A percentile compares a stretch with the other conserved stretches of the same genome.
phyloP scores from a whole-genome alignment of 805 yeast species.

The Tetrapisispora iriomotensis region DNA sequence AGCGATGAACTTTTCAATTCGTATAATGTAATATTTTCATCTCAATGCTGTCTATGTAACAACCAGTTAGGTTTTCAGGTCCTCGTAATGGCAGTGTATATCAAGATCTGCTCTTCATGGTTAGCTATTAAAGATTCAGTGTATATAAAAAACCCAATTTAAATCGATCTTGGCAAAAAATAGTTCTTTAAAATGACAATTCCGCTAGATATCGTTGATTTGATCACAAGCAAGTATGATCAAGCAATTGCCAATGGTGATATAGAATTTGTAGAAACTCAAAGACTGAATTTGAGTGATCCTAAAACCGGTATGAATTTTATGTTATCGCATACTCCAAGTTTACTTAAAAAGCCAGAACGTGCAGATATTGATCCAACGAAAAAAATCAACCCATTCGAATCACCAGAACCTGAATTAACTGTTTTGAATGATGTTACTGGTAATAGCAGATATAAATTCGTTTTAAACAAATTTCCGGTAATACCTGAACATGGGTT shows the following conservation, averaged over 20 bases:
- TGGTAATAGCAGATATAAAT: conserved; percentile 37
- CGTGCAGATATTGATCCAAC: conserved; percentile 18
- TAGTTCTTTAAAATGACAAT: conserved; percentile 14
- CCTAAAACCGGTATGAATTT: conserved; percentile 26
- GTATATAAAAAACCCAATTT: no score
- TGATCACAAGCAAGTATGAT: conserved; percentile 34
- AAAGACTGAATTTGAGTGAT: conserved; percentile 26
- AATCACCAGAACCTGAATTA: conserved; percentile 66
- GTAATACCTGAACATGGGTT: conserved; percentile 71
- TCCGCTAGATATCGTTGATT: conserved; percentile 32
- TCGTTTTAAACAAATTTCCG: conserved; percentile 82
- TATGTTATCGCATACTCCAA: conserved; percentile 26
- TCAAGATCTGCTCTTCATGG: no score
- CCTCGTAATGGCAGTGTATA: no score
- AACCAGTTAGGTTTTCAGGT: no score
- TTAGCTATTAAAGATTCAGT: no score
- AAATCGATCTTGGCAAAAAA: no score
- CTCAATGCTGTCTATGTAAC: no score
- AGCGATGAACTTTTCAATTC: no score
- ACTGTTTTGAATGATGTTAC: conserved; percentile 48
- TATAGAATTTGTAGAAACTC: conserved; percentile 44
- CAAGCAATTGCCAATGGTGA: conserved; percentile 38
- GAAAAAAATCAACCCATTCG: conserved; percentile 57
- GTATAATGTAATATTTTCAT: no score
- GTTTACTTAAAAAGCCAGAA: conserved; percentile 32